These are phyloP conservation scores for Parietaria judaica DNA, from an alignment of 306 rosid genomes.

Conservation along the genomic window DNA sequence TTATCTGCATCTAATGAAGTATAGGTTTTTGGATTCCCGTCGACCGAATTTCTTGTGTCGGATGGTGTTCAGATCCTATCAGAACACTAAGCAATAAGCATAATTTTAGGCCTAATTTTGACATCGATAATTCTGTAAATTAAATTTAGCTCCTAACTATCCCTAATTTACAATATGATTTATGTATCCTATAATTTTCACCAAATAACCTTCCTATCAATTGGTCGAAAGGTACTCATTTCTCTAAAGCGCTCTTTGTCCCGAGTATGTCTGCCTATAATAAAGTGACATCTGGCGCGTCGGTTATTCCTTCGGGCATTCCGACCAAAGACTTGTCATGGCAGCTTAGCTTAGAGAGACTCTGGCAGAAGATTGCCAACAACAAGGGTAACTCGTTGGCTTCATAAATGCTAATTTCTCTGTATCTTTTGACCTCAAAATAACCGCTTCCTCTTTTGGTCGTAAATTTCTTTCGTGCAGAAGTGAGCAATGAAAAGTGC, in stretches of 20 bases:
- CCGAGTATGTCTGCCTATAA: slow-evolving; percentile 58
- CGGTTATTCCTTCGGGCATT: slow-evolving; percentile 35
- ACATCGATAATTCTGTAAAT: too few species aligned
- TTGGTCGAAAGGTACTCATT: slow-evolving; percentile 41
- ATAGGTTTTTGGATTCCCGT: too few species aligned
- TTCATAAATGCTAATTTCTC: neutral
- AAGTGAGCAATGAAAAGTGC: slow-evolving; percentile 29
- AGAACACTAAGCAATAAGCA: too few species aligned
- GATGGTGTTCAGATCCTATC: too few species aligned
- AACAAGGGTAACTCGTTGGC: slow-evolving; percentile 37
- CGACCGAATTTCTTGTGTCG: too few species aligned
- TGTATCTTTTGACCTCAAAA: slow-evolving; percentile 7
- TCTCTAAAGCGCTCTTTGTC: slow-evolving; percentile 65
- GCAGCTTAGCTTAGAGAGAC: slow-evolving; percentile 54
- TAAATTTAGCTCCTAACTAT: too few species aligned
- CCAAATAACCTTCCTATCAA: neutral
- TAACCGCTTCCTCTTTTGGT: slow-evolving; percentile 11
- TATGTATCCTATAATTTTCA: slow-evolving; percentile 2
- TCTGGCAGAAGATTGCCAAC: slow-evolving; percentile 62
- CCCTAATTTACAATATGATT: neutral
- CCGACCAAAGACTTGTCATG: slow-evolving; percentile 48
- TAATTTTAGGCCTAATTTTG: too few species aligned
- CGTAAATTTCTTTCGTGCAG: slow-evolving; percentile 29
- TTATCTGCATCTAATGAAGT: too few species aligned
- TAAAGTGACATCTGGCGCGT: slow-evolving; percentile 54